Conservation (phyloP, 2,329 filamentous ascomycete genomes). For the Cryphonectria naterciae region DNA sequence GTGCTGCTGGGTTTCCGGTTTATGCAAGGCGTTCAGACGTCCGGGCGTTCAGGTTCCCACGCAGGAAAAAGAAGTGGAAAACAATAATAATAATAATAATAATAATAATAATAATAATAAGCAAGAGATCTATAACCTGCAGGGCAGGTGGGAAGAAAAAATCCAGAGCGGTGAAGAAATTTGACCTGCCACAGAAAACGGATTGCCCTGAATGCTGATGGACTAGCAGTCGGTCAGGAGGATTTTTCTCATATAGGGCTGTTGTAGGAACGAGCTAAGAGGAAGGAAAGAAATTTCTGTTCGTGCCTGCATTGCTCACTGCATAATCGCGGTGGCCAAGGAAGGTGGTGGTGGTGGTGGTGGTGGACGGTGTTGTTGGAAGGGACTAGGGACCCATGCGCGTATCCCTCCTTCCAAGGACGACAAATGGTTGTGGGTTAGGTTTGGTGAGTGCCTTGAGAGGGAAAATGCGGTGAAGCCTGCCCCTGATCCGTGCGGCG, state of each 20-base stretch:
- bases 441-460: neutral
- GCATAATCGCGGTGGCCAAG: neutral
- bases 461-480: conserved; percentile 11
- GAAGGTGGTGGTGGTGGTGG: neutral
- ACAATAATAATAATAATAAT: too few relatives aligned
- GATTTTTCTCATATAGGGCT: neutral
- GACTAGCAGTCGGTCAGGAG: neutral
- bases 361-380: neutral
- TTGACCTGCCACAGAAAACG: conserved; percentile 5
- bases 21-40: conserved; percentile 6
- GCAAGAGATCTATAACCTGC: conserved; percentile 3
- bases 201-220: neutral
- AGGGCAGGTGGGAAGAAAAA: neutral
- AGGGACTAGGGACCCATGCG: neutral
- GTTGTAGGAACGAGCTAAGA: neutral
- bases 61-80: neutral
- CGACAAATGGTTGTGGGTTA: conserved; percentile 1
- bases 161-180: conserved; percentile 10
- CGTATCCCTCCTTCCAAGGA: neutral
- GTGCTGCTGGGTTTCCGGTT: neutral
- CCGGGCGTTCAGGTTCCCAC: neutral
- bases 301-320: conserved; percentile 18
- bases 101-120: neutral
- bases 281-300: neutral
- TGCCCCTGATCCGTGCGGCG: conserved; percentile 13